Conservation (phyloP, 2,329 filamentous ascomycete species). For the Monosporascus cannonballus region DNA sequence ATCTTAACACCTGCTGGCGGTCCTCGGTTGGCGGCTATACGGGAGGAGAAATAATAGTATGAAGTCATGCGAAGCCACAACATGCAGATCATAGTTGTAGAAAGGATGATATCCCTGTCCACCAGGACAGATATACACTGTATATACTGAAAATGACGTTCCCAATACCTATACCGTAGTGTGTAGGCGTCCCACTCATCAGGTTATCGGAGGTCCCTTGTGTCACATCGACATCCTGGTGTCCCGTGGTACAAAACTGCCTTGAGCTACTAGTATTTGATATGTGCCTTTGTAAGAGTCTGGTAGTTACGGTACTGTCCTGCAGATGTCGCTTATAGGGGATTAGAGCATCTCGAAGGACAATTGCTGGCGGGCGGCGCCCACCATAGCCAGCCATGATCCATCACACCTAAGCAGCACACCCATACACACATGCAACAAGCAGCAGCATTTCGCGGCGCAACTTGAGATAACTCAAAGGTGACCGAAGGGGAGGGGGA, state of each 20-base stretch:
- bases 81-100: not conserved
- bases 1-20: not conserved
- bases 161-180: not conserved
- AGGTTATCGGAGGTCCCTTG: not conserved
- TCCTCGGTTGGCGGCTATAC: not conserved
- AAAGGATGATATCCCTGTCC: not conserved
- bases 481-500: not conserved
- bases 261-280: too few species aligned
- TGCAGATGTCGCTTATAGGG: not conserved
- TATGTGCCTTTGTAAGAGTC: too few species aligned
- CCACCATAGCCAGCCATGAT: not conserved
- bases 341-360: not conserved
- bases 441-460: not conserved
- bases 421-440: not conserved
- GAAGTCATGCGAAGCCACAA: not conserved
- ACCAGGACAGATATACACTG: not conserved
- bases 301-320: not conserved
- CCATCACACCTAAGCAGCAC: not conserved
- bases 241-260: too few species aligned
- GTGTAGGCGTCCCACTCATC: not conserved
- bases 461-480: not conserved
- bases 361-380: not conserved
- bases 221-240: not conserved
- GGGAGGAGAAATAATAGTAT: not conserved
- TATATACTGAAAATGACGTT: not conserved